These are phyloP conservation scores for Mucor saturninus DNA, from an alignment of 371 early-diverging fungal species.

Conservation along the genomic window DNA sequence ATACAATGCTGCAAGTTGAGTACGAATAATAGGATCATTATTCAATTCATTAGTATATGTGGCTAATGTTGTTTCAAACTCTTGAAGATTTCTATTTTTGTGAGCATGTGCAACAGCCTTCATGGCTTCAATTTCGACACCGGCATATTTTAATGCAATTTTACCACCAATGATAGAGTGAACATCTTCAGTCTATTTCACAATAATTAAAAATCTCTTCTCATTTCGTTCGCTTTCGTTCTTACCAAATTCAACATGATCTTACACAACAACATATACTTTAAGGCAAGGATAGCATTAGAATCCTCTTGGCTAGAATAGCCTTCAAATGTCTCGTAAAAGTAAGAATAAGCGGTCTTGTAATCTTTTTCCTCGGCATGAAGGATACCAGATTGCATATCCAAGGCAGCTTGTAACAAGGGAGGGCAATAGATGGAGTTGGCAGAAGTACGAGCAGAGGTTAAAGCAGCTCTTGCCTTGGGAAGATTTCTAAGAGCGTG, in stretches of 20 bases:
- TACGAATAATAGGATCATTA: constrained; percentile 91
- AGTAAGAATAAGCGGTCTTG: constrained; percentile 98
- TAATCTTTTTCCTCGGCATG: constrained; percentile 99
- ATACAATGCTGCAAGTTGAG: constrained; percentile 90
- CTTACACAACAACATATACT: constrained; percentile 97
- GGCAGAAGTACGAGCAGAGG: constrained; percentile 96
- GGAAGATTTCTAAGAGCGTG: constrained; percentile 93
- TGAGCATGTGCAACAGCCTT: constrained; percentile 92
- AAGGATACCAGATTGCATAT: constrained; percentile 97
- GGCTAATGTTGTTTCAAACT: constrained; percentile 90
- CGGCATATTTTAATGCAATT: constrained; percentile 77
- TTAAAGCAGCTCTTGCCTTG: constrained; percentile 95
- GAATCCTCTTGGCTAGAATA: constrained; percentile 87
- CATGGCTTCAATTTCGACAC: constrained; percentile 90
- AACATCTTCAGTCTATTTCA: constrained; percentile 83
- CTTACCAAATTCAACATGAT: constrained; percentile 93
- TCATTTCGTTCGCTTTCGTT: neutral
- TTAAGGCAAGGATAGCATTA: constrained; percentile 86
- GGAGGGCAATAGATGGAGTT: constrained; percentile 99
- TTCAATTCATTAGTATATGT: constrained; percentile 85
- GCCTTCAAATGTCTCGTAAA: constrained; percentile 97
- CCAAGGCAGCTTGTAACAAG: constrained; percentile 95
- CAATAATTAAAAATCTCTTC: neutral
- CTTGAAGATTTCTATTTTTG: constrained; percentile 90
- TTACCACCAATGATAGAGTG: constrained; percentile 84